Evolutionary conservation across 805 yeast species (phyloP).

Genomic region (Gaillardinia entomophila): DNA sequence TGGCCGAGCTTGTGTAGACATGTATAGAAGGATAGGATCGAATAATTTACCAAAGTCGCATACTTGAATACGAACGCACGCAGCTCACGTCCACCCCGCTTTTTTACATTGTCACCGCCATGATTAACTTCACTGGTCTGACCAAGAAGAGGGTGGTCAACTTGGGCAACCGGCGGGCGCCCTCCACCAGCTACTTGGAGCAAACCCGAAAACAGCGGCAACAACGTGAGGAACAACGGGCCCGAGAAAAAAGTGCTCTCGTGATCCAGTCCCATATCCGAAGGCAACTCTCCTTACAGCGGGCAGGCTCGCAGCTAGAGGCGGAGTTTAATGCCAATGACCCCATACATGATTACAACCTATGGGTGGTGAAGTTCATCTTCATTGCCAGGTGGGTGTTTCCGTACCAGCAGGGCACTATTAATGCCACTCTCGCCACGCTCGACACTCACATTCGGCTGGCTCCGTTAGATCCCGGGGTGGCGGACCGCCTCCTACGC

Average conservation of each 20-base stretch:
- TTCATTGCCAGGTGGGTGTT: constrained; percentile 11
- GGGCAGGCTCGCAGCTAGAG: constrained; percentile 9
- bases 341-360: constrained; percentile 7
- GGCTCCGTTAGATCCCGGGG: background rate
- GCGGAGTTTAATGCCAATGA: constrained; percentile 10
- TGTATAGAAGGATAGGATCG: background rate
- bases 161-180: constrained; percentile 46
- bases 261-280: constrained; percentile 47
- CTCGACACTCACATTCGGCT: background rate
- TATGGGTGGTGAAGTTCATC: constrained; percentile 16
- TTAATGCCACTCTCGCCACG: too few species aligned
- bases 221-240: constrained; percentile 53
- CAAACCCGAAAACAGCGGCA: constrained; percentile 63
- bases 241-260: constrained; percentile 43
- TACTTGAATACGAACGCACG: background rate
- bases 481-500: background rate
- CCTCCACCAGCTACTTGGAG: constrained; percentile 38
- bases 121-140: constrained; percentile 64
- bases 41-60: too few species aligned
- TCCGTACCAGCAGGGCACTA: constrained; percentile 1
- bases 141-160: constrained; percentile 58
- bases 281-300: constrained; percentile 27
- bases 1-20: constrained; percentile 8
- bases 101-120: too few species aligned
- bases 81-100: background rate